A percentile compares a stretch with the other conserved stretches of the same genome.
Conservation (phyloP, 306 rosid genomes). For the Psophocarpus tetragonolobus region DNA sequence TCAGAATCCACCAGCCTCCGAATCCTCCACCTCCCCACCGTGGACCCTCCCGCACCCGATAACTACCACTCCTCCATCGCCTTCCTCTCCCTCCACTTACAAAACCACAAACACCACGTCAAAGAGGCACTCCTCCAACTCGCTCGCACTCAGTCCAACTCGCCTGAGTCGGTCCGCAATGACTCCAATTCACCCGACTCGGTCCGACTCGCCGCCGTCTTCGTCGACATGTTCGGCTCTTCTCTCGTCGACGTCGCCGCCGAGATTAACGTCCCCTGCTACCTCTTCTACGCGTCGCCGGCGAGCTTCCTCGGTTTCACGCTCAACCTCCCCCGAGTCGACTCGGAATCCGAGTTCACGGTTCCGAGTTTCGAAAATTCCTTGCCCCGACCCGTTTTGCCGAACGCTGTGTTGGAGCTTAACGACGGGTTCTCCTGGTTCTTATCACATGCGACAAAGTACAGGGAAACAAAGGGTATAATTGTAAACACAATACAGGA, state of each 20-base stretch:
- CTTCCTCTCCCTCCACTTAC: conserved; percentile 33
- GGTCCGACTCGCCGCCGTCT: conserved; percentile 42
- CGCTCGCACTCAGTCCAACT: not conserved
- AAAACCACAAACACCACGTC: conserved; percentile 41
- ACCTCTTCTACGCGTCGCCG: conserved; percentile 56
- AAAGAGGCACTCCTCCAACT: conserved; percentile 34
- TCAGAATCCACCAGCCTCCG: conserved; percentile 31
- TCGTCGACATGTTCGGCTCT: conserved; percentile 58
- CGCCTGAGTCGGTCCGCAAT: too few species aligned
- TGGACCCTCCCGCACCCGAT: conserved; percentile 46
- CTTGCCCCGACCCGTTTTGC: conserved; percentile 43
- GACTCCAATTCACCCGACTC: too few species aligned
- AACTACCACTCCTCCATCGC: conserved; percentile 38
- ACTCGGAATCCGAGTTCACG: conserved; percentile 33
- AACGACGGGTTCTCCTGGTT: conserved; percentile 10
- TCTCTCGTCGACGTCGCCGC: conserved; percentile 55
- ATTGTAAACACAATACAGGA: conserved; percentile 50
- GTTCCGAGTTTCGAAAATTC: conserved; percentile 43
- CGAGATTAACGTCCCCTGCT: conserved; percentile 55
- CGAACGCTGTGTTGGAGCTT: not conserved
- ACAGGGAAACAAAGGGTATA: conserved; percentile 46
- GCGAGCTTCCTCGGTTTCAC: conserved; percentile 53
- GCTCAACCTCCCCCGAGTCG: conserved; percentile 37
- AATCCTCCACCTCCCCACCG: conserved; percentile 44
- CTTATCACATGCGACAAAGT: conserved; percentile 36